Conservation (phyloP, 371 early-diverging fungal genomes). For the Hamiltosporidium tvaerminnensis region DNA sequence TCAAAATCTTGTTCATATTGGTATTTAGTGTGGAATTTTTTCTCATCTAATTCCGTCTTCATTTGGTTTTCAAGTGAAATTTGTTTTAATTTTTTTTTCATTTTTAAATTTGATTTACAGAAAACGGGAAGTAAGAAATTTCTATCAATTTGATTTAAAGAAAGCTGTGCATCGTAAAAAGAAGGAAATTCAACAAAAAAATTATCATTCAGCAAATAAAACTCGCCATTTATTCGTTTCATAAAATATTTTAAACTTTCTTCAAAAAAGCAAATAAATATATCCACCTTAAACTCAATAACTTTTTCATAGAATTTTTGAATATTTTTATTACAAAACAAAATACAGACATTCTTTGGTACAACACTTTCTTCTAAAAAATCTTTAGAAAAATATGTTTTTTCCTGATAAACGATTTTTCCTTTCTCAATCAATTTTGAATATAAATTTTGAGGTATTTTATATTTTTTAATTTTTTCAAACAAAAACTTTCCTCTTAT, state of each 20-base stretch:
- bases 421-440: constrained; percentile 9
- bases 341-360: constrained; percentile 11
- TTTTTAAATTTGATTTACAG: not conserved
- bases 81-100: not conserved
- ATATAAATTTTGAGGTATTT: constrained; percentile 25
- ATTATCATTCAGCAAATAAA: not conserved
- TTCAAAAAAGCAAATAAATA: constrained; percentile 6
- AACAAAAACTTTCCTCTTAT: constrained; percentile 24
- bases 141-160: not conserved
- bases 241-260: not conserved
- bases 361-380: constrained; percentile 6
- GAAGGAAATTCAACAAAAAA: not conserved
- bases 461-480: constrained; percentile 26
- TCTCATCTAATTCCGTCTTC: no score
- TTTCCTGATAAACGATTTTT: not conserved
- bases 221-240: not conserved
- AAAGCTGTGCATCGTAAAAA: not conserved
- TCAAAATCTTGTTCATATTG: not conserved
- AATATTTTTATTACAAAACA: constrained; percentile 5
- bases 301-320: constrained; percentile 1
- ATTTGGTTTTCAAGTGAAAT: no score
- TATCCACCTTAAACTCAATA: not conserved
- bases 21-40: not conserved
- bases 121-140: not conserved
- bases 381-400: not conserved